Evolutionary conservation across 192 early-diverging fungal genomes (phyloP).

Genomic region (Coemansia sp.): DNA sequence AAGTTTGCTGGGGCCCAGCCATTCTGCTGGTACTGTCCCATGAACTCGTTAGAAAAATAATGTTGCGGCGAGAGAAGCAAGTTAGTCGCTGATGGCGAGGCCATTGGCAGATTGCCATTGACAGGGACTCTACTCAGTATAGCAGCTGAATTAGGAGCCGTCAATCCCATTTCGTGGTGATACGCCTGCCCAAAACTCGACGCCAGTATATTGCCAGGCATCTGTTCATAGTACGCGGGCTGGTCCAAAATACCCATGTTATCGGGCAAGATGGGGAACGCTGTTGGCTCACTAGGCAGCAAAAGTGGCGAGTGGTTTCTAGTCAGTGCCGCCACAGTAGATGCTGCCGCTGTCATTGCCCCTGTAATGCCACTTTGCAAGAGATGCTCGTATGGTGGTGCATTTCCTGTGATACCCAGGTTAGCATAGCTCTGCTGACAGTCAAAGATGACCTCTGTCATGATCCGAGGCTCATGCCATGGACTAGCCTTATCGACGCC

Average conservation of each 20-base stretch:
- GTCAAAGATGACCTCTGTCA: conserved; percentile 12
- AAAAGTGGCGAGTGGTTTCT: neutral
- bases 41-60: neutral
- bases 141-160: neutral
- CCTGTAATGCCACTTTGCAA: neutral
- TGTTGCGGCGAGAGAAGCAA: neutral
- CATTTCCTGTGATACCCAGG: neutral
- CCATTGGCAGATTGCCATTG: neutral
- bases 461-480: conserved; percentile 33
- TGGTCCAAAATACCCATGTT: neutral
- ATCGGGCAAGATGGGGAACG: neutral
- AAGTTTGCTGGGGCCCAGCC: conserved; percentile 5
- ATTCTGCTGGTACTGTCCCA: neutral
- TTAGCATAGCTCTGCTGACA: conserved; percentile 22
- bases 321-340: neutral
- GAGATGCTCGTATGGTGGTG: conserved; percentile 10
- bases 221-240: neutral
- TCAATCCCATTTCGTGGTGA: neutral
- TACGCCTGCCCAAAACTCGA: neutral
- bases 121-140: neutral
- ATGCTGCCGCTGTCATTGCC: neutral
- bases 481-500: conserved; percentile 9
- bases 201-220: neutral
- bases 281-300: neutral
- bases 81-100: neutral